Evolutionary conservation across 768 basidiomycete genomes (phyloP).

Genomic region (Rossbeevera mucosa): DNA sequence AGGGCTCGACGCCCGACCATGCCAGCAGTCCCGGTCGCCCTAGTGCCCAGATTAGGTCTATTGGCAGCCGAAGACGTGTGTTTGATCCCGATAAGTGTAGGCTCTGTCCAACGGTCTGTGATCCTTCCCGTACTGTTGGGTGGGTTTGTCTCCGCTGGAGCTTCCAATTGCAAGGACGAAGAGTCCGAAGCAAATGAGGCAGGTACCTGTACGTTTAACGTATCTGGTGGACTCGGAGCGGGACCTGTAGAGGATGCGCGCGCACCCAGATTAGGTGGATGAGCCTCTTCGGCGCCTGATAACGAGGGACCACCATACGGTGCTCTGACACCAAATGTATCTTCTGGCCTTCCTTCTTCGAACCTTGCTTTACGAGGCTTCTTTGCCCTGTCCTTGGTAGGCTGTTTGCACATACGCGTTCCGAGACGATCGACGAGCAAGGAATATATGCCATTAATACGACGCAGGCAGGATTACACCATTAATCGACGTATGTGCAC

Average conservation of each 20-base stretch:
- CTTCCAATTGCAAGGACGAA: not conserved
- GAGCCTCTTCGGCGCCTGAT: not conserved
- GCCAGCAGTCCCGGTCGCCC: slow-evolving; percentile 15
- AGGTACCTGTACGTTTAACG: not conserved
- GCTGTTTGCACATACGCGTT: slow-evolving; percentile 39
- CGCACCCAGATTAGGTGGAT: not conserved
- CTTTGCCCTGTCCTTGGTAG: slow-evolving; percentile 68
- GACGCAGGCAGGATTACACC: slow-evolving; percentile 27
- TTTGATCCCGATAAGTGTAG: slow-evolving; percentile 32
- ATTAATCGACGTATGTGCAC: slow-evolving; percentile 29
- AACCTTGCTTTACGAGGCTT: slow-evolving; percentile 51
- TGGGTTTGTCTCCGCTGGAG: slow-evolving; percentile 6
- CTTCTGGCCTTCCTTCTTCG: slow-evolving; percentile 12
- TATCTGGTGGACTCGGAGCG: slow-evolving; percentile 1
- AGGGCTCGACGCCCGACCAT: slow-evolving; percentile 40
- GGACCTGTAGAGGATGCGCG: slow-evolving; percentile 1
- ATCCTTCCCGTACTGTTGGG: slow-evolving; percentile 15
- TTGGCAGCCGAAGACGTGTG: slow-evolving; percentile 5
- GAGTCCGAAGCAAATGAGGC: slow-evolving; percentile 1
- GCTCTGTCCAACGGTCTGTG: slow-evolving; percentile 32
- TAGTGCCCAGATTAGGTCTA: slow-evolving; percentile 8
- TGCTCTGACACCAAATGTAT: not conserved
- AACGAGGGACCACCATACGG: not conserved
- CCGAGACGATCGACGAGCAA: slow-evolving; percentile 12
- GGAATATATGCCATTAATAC: slow-evolving; percentile 25